Conservation (phyloP, 2,329 filamentous ascomycete genomes). For the Capronia coronata region DNA sequence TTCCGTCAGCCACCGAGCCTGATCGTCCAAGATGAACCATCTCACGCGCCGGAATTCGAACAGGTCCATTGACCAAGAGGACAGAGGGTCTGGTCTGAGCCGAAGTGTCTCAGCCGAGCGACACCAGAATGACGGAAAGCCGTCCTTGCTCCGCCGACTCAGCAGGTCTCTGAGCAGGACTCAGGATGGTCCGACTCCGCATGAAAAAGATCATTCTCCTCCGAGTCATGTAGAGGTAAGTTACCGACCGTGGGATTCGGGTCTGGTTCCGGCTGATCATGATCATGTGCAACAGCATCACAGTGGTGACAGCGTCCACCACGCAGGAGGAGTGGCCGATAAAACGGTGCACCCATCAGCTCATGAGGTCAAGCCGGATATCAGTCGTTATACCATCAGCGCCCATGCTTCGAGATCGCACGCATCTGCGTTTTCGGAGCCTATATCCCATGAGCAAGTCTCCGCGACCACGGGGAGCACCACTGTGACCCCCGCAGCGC, state of each 20-base stretch:
- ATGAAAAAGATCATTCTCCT: background rate
- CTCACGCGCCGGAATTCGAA: slow-evolving; percentile 6
- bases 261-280: background rate
- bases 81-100: background rate
- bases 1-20: background rate
- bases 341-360: background rate
- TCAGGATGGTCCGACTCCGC: background rate
- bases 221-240: slow-evolving; percentile 3
- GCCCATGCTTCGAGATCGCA: background rate
- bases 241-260: background rate
- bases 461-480: background rate
- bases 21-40: slow-evolving; percentile 4
- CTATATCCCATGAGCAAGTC: background rate
- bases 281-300: background rate
- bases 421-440: background rate
- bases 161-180: slow-evolving; percentile 8
- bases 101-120: slow-evolving; percentile 2
- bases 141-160: slow-evolving; percentile 10
- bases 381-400: background rate
- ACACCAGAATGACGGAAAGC: slow-evolving; percentile 1
- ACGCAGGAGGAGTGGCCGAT: background rate
- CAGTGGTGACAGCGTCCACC: background rate
- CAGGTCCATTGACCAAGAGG: background rate
- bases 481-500: background rate
- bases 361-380: background rate